These are phyloP conservation scores for Ceratobasidium sp. DNA, from an alignment of 1,284 basidiomycete species.

Conservation along the genomic window DNA sequence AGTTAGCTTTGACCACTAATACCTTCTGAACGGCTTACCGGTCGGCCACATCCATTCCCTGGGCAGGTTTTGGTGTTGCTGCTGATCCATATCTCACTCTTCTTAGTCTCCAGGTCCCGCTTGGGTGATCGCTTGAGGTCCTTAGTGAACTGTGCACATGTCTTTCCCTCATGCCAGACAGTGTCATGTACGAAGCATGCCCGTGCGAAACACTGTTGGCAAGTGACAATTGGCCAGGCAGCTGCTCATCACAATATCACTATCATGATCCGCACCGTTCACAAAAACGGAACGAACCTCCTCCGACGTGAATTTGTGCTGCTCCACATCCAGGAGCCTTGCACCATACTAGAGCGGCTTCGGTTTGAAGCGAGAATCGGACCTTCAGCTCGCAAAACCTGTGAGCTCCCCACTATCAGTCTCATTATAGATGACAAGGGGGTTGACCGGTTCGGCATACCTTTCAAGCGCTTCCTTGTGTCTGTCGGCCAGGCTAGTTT, in stretches of 20 bases:
- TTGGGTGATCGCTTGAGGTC: neutral
- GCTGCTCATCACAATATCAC: neutral
- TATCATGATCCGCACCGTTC: neutral
- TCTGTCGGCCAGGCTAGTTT: neutral
- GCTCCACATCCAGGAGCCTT: conserved; percentile 18
- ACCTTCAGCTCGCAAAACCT: conserved; percentile 35
- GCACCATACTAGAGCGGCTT: conserved; percentile 15
- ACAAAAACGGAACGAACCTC: conserved; percentile 4
- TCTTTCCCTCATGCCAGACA: conserved; percentile 25
- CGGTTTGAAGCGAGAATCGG: conserved; percentile 16
- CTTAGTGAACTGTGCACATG: conserved; percentile 9
- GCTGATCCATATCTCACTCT: conserved; percentile 36
- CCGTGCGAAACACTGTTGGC: conserved; percentile 28
- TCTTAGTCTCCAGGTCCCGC: neutral
- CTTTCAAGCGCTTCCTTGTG: conserved; percentile 4
- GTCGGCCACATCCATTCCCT: conserved; percentile 10
- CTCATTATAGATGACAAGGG: neutral
- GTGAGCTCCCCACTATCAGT: neutral
- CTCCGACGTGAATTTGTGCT: conserved; percentile 27
- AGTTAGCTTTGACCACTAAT: neutral
- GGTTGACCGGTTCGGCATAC: neutral
- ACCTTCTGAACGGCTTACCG: neutral
- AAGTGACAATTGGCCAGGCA: conserved; percentile 30
- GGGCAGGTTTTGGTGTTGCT: conserved; percentile 20
- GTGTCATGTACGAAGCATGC: conserved; percentile 27